Percentiles rank a stretch among this genome's conserved stretches.
phyloP scores from a whole-genome alignment of 306 rosid species.

The Vigna unguiculata region DNA sequence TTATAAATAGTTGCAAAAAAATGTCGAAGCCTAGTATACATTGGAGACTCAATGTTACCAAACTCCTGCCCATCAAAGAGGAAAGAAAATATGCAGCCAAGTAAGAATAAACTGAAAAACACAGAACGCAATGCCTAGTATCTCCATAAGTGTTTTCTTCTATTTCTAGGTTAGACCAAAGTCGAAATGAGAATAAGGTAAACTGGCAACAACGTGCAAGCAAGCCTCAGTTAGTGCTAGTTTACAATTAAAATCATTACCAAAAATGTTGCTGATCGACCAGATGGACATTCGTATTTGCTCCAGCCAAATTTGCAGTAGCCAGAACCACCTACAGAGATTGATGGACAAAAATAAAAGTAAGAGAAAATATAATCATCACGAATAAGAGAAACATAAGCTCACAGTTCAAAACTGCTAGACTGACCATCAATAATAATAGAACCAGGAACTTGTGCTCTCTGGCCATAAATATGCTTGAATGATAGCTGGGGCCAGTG shows the following conservation, averaged over 20 bases:
- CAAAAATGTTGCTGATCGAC: conserved; percentile 83
- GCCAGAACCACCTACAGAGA: conserved; percentile 87
- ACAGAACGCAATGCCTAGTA: conserved; percentile 26
- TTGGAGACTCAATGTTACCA: conserved; percentile 87
- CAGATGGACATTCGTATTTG: conserved; percentile 65
- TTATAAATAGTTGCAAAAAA: conserved; percentile 74
- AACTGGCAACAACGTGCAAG: conserved; percentile 18
- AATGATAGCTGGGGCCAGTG: conserved; percentile 60
- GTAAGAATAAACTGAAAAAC: conserved; percentile 29
- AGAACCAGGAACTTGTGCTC: conserved; percentile 73
- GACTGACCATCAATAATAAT: conserved; percentile 83
- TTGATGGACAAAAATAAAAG: conserved; percentile 10
- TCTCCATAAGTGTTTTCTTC: conserved; percentile 15
- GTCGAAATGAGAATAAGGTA: conserved; percentile 20
- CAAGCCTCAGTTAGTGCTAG: conserved; percentile 18
- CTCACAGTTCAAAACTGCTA: background rate
- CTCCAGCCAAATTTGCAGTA: conserved; percentile 98
- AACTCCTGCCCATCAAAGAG: conserved; percentile 73
- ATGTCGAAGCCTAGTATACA: conserved; percentile 77
- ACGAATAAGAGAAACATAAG: conserved; percentile 25
- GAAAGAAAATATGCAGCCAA: conserved; percentile 6
- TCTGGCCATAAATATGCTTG: conserved; percentile 67
- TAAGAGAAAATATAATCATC: background rate
- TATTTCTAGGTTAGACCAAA: background rate
- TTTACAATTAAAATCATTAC: conserved; percentile 51